Evolutionary conservation across 2,329 filamentous ascomycete species (phyloP).

Genomic region (Cercospora janseana): DNA sequence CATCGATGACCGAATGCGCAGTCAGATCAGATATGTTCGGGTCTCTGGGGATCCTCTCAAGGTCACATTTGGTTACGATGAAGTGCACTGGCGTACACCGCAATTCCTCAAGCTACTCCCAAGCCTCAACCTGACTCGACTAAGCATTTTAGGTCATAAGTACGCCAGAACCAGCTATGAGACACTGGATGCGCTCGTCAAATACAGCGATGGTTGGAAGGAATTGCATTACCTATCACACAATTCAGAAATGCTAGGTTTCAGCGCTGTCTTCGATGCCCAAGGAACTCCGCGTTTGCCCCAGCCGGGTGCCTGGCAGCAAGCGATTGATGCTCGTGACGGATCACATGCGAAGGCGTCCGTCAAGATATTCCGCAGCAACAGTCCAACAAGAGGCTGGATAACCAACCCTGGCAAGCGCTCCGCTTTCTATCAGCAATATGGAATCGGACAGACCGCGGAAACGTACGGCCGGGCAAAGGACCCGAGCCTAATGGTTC

Average conservation of each 20-base stretch:
- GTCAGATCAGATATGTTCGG: conserved; percentile 15
- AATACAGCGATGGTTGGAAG: conserved; percentile 13
- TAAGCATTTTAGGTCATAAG: conserved; percentile 13
- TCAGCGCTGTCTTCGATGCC: background rate
- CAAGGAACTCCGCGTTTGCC: conserved; percentile 1
- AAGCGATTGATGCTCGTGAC: conserved; percentile 12
- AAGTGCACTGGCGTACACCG: conserved; percentile 14
- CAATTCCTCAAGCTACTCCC: conserved; percentile 18
- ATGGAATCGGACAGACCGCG: conserved; percentile 4
- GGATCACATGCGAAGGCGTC: conserved; percentile 5
- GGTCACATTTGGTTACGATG: conserved; percentile 13
- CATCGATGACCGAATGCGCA: background rate
- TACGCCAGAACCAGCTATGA: conserved; percentile 3
- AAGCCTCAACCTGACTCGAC: conserved; percentile 9
- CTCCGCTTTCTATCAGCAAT: conserved; percentile 4
- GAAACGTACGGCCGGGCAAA: background rate
- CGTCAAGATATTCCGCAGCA: conserved; percentile 16
- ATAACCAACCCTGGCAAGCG: conserved; percentile 10
- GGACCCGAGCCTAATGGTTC: conserved; percentile 12
- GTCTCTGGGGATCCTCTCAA: conserved; percentile 11
- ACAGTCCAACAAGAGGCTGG: conserved; percentile 6
- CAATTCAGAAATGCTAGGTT: conserved; percentile 15
- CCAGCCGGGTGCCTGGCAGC: conserved; percentile 13
- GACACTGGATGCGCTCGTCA: conserved; percentile 10
- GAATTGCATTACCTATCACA: conserved; percentile 10